A percentile compares a stretch with the other conserved stretches of the same genome.
Conservation (phyloP, 495 filamentous ascomycete species). For the Glonium stellatum region DNA sequence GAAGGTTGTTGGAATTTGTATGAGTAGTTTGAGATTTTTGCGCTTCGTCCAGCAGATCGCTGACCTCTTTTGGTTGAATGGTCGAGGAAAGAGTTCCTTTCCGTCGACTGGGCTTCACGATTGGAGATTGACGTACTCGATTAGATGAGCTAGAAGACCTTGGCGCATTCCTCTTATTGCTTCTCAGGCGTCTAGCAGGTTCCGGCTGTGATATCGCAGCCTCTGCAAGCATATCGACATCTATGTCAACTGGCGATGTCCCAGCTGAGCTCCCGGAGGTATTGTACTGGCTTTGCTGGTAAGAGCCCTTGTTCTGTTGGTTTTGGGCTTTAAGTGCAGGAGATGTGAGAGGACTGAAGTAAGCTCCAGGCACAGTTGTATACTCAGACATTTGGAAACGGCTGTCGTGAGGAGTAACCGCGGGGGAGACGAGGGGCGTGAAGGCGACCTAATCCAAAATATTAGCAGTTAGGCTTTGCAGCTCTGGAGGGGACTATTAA, state of each 20-base stretch:
- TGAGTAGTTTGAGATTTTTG: constrained; percentile 26
- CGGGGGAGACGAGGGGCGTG: constrained; percentile 90
- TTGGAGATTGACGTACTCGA: constrained; percentile 67
- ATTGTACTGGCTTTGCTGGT: constrained; percentile 23
- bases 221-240: constrained; percentile 31
- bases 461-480: background rate
- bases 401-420: constrained; percentile 82
- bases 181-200: constrained; percentile 20
- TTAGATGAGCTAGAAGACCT: constrained; percentile 28
- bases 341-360: constrained; percentile 90
- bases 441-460: constrained; percentile 61
- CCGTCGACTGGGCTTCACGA: constrained; percentile 67
- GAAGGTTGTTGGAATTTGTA: constrained; percentile 12
- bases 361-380: constrained; percentile 72
- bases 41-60: constrained; percentile 30
- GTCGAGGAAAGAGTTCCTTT: constrained; percentile 41
- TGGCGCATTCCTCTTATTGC: constrained; percentile 28
- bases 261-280: constrained; percentile 31
- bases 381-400: constrained; percentile 72
- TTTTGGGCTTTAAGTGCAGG: constrained; percentile 82
- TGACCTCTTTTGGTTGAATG: constrained; percentile 33
- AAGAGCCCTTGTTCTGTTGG: constrained; percentile 12
- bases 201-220: constrained; percentile 17
- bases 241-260: constrained; percentile 32
- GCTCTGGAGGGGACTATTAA: constrained; percentile 37